Conservation (phyloP, 495 filamentous ascomycete species). For the Tuber magnatum region DNA sequence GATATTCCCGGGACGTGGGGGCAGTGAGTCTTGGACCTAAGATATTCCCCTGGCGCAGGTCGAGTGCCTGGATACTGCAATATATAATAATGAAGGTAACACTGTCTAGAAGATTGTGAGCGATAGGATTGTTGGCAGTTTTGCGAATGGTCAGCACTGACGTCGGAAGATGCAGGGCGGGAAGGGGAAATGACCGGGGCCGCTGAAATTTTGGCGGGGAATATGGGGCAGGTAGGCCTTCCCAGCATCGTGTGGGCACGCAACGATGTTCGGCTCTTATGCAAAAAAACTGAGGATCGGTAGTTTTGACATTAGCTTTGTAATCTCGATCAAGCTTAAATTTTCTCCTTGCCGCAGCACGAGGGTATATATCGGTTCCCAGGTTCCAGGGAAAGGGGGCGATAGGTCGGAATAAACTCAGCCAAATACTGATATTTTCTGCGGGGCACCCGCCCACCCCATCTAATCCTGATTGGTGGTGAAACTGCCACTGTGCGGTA, state of each 20-base stretch:
- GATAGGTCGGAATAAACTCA: neutral
- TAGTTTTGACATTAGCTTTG: neutral
- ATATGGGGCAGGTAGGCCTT: constrained; percentile 5
- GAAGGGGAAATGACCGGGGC: constrained; percentile 24
- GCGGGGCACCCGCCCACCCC: neutral
- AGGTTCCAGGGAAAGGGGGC: constrained; percentile 10
- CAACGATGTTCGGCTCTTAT: neutral
- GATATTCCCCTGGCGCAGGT: neutral
- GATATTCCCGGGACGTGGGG: neutral
- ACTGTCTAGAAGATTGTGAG: neutral
- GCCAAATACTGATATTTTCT: constrained; percentile 3
- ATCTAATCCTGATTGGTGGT: neutral
- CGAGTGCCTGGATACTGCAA: constrained; percentile 3
- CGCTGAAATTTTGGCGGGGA: constrained; percentile 5
- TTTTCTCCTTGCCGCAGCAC: constrained; percentile 3
- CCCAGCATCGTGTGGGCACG: neutral
- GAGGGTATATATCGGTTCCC: neutral
- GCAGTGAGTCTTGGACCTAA: neutral
- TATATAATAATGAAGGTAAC: constrained; percentile 6
- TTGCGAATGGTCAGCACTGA: constrained; percentile 17
- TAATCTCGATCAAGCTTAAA: constrained; percentile 1
- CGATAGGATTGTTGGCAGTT: constrained; percentile 18
- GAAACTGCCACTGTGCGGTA: neutral
- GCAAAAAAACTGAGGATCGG: constrained; percentile 8
- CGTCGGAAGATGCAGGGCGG: constrained; percentile 18